phyloP scores from a whole-genome alignment of 306 rosid genomes.

The Mimosa pudica region DNA sequence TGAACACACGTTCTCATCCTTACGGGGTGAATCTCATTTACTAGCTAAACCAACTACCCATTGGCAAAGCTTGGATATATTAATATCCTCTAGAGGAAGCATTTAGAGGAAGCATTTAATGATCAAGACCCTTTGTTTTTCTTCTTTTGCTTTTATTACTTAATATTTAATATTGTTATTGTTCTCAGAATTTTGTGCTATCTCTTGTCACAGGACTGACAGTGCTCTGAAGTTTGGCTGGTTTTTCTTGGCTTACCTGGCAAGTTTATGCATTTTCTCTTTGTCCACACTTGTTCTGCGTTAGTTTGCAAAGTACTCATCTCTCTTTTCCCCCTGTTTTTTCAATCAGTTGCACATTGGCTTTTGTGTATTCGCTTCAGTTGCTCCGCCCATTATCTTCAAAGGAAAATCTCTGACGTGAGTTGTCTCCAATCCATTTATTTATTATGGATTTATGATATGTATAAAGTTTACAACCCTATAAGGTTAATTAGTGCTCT shows the following conservation, averaged over 20 bases:
- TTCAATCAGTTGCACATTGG: conserved; percentile 74
- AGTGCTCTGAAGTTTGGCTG: conserved; percentile 92
- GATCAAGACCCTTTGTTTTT: conserved; percentile 21
- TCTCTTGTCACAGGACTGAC: conserved; percentile 73
- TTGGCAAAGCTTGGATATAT: conserved; percentile 7
- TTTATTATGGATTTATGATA: conserved; percentile 10
- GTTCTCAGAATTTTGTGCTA: conserved; percentile 29
- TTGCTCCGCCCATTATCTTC: conserved; percentile 88
- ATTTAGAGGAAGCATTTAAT: conserved; percentile 7
- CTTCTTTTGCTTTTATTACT: background rate
- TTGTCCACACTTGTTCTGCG: conserved; percentile 27
- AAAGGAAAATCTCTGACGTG: conserved; percentile 87
- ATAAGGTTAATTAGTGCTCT: conserved; percentile 5
- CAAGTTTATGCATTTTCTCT: conserved; percentile 39
- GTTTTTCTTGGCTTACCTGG: conserved; percentile 79
- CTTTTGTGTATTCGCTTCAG: conserved; percentile 76
- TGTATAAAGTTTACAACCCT: conserved; percentile 15
- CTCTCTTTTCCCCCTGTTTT: conserved; percentile 36
- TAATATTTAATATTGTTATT: conserved; percentile 4
- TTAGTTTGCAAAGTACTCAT: conserved; percentile 32
- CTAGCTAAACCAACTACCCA: too few relatives aligned
- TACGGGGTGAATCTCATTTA: too few relatives aligned
- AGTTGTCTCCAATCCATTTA: conserved; percentile 42
- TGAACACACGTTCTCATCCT: too few relatives aligned
- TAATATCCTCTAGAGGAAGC: conserved; percentile 10